Evolutionary conservation across 2,329 filamentous ascomycete species (phyloP), one percentile per base, ranked within the genome.

Genomic region (Claviceps sp.): DNA sequence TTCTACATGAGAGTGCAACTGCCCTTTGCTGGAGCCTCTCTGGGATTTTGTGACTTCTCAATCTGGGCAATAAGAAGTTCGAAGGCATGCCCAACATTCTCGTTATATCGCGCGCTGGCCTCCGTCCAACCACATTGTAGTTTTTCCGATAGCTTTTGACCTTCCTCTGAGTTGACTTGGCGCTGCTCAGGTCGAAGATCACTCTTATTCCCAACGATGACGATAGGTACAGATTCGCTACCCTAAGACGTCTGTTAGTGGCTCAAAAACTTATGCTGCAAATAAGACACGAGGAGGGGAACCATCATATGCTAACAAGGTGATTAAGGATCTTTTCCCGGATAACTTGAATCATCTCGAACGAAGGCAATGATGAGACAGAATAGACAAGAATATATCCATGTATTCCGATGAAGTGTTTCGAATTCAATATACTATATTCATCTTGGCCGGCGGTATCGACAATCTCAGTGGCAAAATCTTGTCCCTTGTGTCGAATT

Each of bases 361-460:
- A 97, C 10, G 89, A 95, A 61, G 93, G 87, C 63, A 88, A 83
- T 47, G 88, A 95, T 22, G 87, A 87, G 48, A 98, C 90, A n/a
- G 90, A 95, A 71, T 98, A 98, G 48, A 96, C 91, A 55, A 98
- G 85, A 80, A 98, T 89, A 70, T 97, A 98, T 53, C 93, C 93
- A 73, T 98, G 93, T 59, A 97, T 97, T 57, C 93, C 93, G 67
- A 98, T 97, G 64, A 97, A 97, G 68, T 97, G 91, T 73, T 97
- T 97, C 56, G 88, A 95, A 70, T 96, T 97, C 56, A 98, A 77
- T 58, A 97, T 96, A 65, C 88, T 95, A 75, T 98, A 98, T 71
- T 98, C 93, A 74, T 98, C 93, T 85, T 95, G 90, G 55, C 93
- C 93, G 50, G 93, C 93, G 30, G 93, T 98, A 67, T 98, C 93